phyloP scores from a whole-genome alignment of 805 yeast genomes.

The Candida sonorensis region DNA sequence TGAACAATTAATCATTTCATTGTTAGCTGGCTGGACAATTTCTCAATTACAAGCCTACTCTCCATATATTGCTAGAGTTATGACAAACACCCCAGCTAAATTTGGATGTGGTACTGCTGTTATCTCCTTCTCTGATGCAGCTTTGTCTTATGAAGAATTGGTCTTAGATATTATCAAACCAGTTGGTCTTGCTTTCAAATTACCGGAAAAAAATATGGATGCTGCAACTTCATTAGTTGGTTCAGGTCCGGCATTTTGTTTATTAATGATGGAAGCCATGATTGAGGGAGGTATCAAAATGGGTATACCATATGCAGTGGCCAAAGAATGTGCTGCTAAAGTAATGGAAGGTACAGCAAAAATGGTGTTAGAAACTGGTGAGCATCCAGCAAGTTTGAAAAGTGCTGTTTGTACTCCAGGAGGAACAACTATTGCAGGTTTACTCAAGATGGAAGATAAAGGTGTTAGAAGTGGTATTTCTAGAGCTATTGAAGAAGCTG shows the following conservation, averaged over 20 bases:
- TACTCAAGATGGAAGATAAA: slow-evolving; percentile 84
- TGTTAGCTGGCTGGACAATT: slow-evolving; percentile 91
- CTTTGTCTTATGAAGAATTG: slow-evolving; percentile 37
- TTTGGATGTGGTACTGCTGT: slow-evolving; percentile 93
- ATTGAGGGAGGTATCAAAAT: slow-evolving; percentile 91
- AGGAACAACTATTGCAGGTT: slow-evolving; percentile 95
- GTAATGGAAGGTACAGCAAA: slow-evolving; percentile 91
- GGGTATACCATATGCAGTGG: slow-evolving; percentile 86
- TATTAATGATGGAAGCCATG: slow-evolving; percentile 83
- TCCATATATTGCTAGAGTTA: slow-evolving; percentile 72
- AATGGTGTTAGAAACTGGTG: slow-evolving; percentile 77
- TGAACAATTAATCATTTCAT: slow-evolving; percentile 48
- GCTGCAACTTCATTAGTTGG: slow-evolving; percentile 95
- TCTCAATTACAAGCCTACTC: slow-evolving; percentile 51
- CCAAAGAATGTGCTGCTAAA: slow-evolving; percentile 83
- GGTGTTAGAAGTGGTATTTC: slow-evolving; percentile 85
- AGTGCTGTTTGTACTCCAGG: slow-evolving; percentile 94
- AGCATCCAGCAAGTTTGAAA: slow-evolving; percentile 84
- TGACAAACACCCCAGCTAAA: slow-evolving; percentile 97
- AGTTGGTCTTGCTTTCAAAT: slow-evolving; percentile 58
- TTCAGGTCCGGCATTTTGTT: slow-evolving; percentile 92
- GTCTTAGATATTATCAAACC: slow-evolving; percentile 51
- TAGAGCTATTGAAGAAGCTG: slow-evolving; percentile 86
- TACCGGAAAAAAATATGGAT: slow-evolving; percentile 92
- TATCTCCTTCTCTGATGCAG: slow-evolving; percentile 61